Evolutionary conservation across 225 moss, liverwort and hornwort species (phyloP), one percentile per base, ranked within the genome.

Genomic region (Lunularia cruciata): DNA sequence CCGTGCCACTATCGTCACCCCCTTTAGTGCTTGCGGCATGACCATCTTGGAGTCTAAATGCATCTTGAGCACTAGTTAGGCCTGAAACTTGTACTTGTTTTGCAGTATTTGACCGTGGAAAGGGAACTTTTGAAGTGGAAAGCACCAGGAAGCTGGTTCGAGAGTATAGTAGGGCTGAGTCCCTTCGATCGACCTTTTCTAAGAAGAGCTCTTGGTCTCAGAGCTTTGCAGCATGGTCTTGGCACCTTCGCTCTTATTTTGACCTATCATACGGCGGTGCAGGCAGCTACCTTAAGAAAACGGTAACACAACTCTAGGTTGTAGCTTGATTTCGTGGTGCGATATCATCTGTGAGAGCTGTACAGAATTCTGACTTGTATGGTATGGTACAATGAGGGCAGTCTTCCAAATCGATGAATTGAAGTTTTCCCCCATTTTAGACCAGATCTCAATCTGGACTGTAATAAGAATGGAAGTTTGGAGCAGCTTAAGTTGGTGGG

Each of bases 51-150:
- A 2, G 35, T 23, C 8, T 0, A 23, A 28, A 28, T 32, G 12
- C 31, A 31, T 57, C 40, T 15, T 30, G 31, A 4, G 23, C 2
- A 47, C 9, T 10, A 10, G 2, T 33, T 19, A 34, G 20, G 34
- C 33, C 57, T 19, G 58, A 35, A 58, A 58, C 19, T 12, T 40
- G 37, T 8, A 27, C 27, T 12, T 67, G 15, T 37, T 58, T 69
- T 85, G 84, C 83, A 92, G 92, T 83, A 87, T 81, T 42, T 95
- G 10, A 75, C 81, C 9, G 82, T 92, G 90, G 95, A 92, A 70
- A 87, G 95, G 72, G 77, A 72, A 5, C 57, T 95, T 70, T 76
- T 95, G 45, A 92, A 83, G 61, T 92, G 89, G 92, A 86, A 88
- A 73, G 81, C 77, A 49, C 88, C 95, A 60, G 95, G 95, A 48